Base-by-base conservation (phyloP, 768 basidiomycete species). In the Pleurotus citrinopileatus region DNA sequence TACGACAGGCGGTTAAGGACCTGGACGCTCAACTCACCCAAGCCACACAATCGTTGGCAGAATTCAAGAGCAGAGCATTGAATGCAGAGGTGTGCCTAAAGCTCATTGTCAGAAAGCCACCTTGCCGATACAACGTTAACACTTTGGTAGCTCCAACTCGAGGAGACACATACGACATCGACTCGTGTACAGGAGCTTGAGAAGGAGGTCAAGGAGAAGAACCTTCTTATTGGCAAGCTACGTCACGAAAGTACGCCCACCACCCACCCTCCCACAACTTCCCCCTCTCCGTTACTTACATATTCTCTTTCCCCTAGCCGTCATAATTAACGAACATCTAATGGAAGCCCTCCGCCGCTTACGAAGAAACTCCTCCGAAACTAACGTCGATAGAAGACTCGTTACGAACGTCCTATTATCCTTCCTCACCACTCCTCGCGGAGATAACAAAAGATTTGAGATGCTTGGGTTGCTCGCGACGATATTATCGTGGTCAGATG, bases 321-420 rank as follows among this genome's bases (percentile, higher is more conserved):
- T 99, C 12, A 96, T 98, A 55, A 86, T 95, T 66, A 98, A 98
- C 60, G 97, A 98, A 65, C 97, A 99, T 63, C 77, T 99, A 9
- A 97, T 94, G 62, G 96, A 98, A 69, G 97, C 97, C 2, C 81
- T 99, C n/a, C 91, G 96, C 10, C 87, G 97, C 20, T 79, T 99
- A 46, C 85, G 93, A 42, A 87, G 87, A 59, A 91, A 86, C 55
- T 86, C 91, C 0, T 82, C 90, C 5, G 96, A 92, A 59, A 91
- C 84, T 42, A 98, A 92, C 60, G 96, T 99, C 23, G 96, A 99
- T 67, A 76, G 91, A 47, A 86, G 94, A 10, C 83, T 99, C 1
- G 93, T 99, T 28, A 96, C 91, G 29, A 99, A 99, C 65, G 86
- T 98, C 54, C 75, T 99, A 13, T 78, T 98, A 17, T 86, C 87